Evolutionary conservation across 768 basidiomycete species (phyloP).

Genomic region (Mycena galopus): DNA sequence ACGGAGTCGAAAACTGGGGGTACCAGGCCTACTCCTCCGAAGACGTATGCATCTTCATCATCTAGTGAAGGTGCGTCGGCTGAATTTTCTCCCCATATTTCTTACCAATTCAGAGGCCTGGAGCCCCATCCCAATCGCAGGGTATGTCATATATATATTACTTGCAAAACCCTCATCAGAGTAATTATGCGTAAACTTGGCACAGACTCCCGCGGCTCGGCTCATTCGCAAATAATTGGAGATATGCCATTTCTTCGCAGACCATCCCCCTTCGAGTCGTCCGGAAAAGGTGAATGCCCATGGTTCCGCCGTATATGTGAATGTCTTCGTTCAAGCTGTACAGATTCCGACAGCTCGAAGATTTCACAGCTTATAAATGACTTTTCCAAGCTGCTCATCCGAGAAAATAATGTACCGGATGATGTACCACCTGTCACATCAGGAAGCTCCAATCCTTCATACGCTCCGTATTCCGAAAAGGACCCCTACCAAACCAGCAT

Average conservation of each 20-base stretch:
- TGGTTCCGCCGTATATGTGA: too few species aligned
- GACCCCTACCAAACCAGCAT: slow-evolving; percentile 62
- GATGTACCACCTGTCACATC: not conserved
- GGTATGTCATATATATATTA: not conserved
- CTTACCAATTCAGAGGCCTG: not conserved
- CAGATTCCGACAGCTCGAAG: too few species aligned
- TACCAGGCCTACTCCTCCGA: not conserved
- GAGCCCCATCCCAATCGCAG: too few species aligned
- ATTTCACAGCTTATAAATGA: too few species aligned
- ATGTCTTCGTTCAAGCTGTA: too few species aligned
- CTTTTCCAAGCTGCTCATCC: not conserved
- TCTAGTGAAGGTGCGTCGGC: not conserved
- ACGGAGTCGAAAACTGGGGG: slow-evolving; percentile 1
- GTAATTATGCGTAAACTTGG: slow-evolving; percentile 7
- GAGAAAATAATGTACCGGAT: not conserved
- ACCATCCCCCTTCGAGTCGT: slow-evolving; percentile 4
- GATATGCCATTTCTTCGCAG: not conserved
- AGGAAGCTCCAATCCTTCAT: slow-evolving; percentile 66
- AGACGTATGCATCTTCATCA: not conserved
- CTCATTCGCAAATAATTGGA: too few species aligned
- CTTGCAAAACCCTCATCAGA: not conserved
- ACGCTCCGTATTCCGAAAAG: slow-evolving; percentile 71
- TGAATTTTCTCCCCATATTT: not conserved
- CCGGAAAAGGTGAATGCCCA: not conserved
- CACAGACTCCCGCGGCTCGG: not conserved